Conservation (phyloP, 2,329 filamentous ascomycete genomes). For the Sclerotinia sclerotiorum region DNA sequence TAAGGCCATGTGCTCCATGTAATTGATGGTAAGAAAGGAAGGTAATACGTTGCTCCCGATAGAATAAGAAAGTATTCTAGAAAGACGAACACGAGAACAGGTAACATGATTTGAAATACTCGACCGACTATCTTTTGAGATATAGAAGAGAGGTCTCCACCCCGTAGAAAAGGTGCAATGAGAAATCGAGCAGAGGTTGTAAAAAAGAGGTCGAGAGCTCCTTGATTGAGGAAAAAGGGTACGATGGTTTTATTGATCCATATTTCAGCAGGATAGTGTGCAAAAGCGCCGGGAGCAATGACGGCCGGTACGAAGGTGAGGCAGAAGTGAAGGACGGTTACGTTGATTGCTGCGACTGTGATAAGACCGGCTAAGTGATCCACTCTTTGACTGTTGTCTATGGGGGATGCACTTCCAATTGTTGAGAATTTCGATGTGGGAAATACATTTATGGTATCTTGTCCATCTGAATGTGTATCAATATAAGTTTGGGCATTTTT, state of each 20-base stretch:
- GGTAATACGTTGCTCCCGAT: constrained; percentile 45
- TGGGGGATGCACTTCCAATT: not conserved
- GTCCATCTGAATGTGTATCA: not conserved
- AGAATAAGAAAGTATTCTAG: constrained; percentile 50
- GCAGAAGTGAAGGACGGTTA: constrained; percentile 48
- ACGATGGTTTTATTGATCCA: constrained; percentile 46
- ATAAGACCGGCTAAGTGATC: constrained; percentile 50
- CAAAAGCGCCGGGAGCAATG: constrained; percentile 38
- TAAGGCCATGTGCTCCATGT: constrained; percentile 51
- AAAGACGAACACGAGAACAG: constrained; percentile 45
- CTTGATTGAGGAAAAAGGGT: constrained; percentile 47
- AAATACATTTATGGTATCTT: not conserved
- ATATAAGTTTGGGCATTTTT: not conserved
- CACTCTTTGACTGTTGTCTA: constrained; percentile 36
- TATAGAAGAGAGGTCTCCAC: constrained; percentile 45
- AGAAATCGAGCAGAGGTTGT: constrained; percentile 50
- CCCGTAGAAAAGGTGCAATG: constrained; percentile 45
- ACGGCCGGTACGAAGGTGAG: constrained; percentile 45
- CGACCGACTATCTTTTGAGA: constrained; percentile 47
- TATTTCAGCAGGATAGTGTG: constrained; percentile 44
- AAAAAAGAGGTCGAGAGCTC: constrained; percentile 51
- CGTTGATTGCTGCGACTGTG: constrained; percentile 46
- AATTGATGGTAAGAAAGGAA: constrained; percentile 48
- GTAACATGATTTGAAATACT: constrained; percentile 49
- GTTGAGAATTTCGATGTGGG: constrained; percentile 14